Base-by-base conservation (phyloP, 495 filamentous ascomycete species). In the Daldinia bambusicola region DNA sequence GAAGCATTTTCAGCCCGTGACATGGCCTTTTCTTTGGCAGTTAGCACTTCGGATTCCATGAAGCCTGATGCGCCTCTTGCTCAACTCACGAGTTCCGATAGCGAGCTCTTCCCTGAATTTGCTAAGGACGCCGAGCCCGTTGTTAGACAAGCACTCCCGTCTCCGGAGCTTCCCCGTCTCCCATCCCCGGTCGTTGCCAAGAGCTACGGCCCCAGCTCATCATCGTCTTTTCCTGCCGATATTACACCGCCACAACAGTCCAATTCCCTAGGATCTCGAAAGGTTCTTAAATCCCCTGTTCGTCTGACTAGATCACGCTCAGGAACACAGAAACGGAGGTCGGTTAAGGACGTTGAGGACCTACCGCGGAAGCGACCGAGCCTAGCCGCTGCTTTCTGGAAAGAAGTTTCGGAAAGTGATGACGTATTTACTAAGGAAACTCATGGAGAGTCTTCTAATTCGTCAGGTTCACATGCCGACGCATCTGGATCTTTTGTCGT, bases 21-120 rank as follows among this genome's bases (percentile, higher is more conserved):
- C 61, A 91, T 98, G 81, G 90, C 92, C 45, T 81, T 97, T 40
- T 98, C 95, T 38, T 87, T 99, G 38, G 86, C 89, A 4, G 86
- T 93, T 18, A 94, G 91, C 79, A 91, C 92, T 8, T 86, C 94
- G 13, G 85, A 90, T n/a, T 88, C 87, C 14, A 95, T 95, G 92
- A 88, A 91, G 59, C 88, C 87, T 1, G 84, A 87, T 37, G 91
- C 88, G 50, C 89, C 92, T 0, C 78, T 98, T 58, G 87, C 92
- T 5, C 83, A 86, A 61, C 81, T 88, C 37, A 80, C 83, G 14
- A 66, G 76, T 32, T 82, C 82, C n/a, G 68, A 69, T 32, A 41
- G 5, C 14, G 65, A 76, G 55, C 58, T 61, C 7, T 57, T 66
- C 6, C 71, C 75, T 2, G 79, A 76, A 55, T 72, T 75, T 14